These are phyloP conservation scores for Vinca minor DNA, from an alignment of 257 asterid species.

Conservation along the genomic window DNA sequence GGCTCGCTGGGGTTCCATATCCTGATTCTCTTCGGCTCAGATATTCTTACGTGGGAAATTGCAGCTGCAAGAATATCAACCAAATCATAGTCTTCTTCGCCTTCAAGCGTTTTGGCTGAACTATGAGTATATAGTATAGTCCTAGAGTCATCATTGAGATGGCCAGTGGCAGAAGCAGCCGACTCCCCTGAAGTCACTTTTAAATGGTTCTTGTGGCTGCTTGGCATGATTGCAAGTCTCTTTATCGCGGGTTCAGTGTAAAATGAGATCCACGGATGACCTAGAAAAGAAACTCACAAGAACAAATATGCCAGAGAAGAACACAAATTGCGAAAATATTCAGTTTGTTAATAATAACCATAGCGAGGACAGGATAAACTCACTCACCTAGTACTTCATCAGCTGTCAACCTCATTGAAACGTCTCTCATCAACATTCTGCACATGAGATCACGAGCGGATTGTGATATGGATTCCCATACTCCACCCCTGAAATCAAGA, in stretches of 20 bases:
- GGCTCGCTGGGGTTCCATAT: constrained; percentile 51
- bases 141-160: constrained; percentile 45
- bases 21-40: constrained; percentile 75
- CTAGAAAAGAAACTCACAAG: constrained; percentile 25
- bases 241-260: constrained; percentile 32
- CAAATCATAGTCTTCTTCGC: constrained; percentile 43
- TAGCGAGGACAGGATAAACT: not conserved
- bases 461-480: constrained; percentile 60
- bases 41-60: constrained; percentile 57
- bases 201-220: constrained; percentile 22
- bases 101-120: constrained; percentile 30
- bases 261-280: constrained; percentile 57
- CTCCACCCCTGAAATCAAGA: constrained; percentile 48
- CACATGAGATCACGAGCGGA: constrained; percentile 74
- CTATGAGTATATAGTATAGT: constrained; percentile 11
- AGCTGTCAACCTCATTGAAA: constrained; percentile 53
- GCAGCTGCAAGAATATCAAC: constrained; percentile 62
- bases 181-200: constrained; percentile 36
- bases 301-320: not conserved
- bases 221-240: constrained; percentile 26
- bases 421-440: constrained; percentile 56
- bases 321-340: not conserved
- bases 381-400: constrained; percentile 70
- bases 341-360: not conserved
- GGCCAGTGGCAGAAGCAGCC: constrained; percentile 23